Conservation (phyloP, 805 yeast genomes). For the Naumovozyma dairenensis region DNA sequence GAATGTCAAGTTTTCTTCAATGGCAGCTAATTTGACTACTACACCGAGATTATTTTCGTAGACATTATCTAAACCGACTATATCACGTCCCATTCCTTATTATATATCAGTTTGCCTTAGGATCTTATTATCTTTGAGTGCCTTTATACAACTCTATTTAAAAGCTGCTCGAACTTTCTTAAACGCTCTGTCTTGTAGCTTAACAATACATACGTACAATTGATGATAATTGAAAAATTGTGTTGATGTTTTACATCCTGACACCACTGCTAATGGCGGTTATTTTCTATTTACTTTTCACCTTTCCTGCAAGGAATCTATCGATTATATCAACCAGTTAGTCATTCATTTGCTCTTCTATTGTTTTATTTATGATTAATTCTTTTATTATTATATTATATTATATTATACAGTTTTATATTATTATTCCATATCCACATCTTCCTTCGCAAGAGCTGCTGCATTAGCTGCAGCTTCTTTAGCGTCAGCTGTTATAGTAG, state of each 20-base stretch:
- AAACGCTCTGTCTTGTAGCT: no score
- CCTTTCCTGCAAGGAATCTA: no score
- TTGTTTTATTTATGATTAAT: neutral
- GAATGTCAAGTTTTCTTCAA: slow-evolving; percentile 4
- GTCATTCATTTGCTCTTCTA: neutral
- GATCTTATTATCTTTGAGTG: no score
- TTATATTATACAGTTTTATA: neutral
- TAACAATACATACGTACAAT: no score
- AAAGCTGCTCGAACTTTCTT: no score
- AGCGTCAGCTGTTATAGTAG: neutral
- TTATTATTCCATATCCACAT: slow-evolving; percentile 17
- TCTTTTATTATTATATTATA: neutral
- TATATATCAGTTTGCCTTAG: no score
- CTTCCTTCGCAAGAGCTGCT: slow-evolving; percentile 2
- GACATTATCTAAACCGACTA: slow-evolving; percentile 18
- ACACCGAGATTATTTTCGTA: slow-evolving; percentile 23
- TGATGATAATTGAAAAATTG: no score
- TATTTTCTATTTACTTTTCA: no score
- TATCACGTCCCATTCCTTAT: slow-evolving; percentile 13
- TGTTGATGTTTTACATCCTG: no score
- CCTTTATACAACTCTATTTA: no score
- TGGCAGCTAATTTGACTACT: slow-evolving; percentile 12
- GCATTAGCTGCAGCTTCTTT: slow-evolving; percentile 1
- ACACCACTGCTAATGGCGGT: no score
- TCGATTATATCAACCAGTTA: no score